A percentile compares a stretch with the other conserved stretches of the same genome.
Evolutionary conservation across 2,329 filamentous ascomycete genomes (phyloP).

Genomic region (Colletotrichum karsti): DNA sequence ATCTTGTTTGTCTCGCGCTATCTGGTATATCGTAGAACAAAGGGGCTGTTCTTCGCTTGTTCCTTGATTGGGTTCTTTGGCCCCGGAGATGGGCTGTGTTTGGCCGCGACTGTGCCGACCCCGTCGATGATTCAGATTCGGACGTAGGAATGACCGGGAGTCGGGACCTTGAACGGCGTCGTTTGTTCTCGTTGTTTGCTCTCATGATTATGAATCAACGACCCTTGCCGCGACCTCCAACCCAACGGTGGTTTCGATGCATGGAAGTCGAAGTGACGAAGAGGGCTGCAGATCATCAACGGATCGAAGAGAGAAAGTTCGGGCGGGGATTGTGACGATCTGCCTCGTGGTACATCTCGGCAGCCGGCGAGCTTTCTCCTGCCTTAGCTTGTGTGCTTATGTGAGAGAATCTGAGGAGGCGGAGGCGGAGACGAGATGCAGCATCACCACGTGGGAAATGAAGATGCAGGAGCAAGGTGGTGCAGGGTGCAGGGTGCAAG

Average conservation of each 20-base stretch:
- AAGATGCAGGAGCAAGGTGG: not conserved
- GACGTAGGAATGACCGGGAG: not conserved
- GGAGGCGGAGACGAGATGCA: not conserved
- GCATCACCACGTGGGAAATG: conserved; percentile 9
- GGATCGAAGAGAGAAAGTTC: not conserved
- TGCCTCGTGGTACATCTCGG: not conserved
- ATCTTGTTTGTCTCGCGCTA: conserved; percentile 15
- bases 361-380: not conserved
- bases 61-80: not conserved
- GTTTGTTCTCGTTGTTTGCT: not conserved
- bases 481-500: not conserved
- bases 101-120: not conserved
- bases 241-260: not conserved
- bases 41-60: not conserved
- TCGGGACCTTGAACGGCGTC: not conserved
- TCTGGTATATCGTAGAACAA: conserved; percentile 4
- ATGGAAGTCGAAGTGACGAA: not conserved
- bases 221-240: not conserved
- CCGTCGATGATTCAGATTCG: not conserved
- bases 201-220: not conserved
- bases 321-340: not conserved
- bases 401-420: not conserved
- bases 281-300: not conserved
- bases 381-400: not conserved
- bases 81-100: not conserved